Conservation (phyloP, 2,329 filamentous ascomycete genomes). For the Curvularia sp. region DNA sequence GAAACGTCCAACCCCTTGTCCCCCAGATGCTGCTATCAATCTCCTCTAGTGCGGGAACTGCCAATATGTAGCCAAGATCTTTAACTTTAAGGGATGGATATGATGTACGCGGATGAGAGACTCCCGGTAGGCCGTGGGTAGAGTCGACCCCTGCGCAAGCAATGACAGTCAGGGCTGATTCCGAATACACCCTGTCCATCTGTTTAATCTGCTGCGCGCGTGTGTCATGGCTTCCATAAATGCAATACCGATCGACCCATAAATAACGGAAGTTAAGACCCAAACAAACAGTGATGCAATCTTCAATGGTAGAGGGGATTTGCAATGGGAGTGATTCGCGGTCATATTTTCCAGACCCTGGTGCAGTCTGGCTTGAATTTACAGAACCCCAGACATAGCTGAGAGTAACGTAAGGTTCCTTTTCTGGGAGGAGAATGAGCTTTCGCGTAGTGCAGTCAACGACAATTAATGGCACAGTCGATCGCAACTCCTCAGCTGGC, state of each 20-base stretch:
- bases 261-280: not conserved
- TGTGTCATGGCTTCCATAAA: not conserved
- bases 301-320: constrained; percentile 3
- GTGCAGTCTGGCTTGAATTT: no score
- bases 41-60: not conserved
- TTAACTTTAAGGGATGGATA: not conserved
- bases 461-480: not conserved
- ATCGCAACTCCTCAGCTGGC: not conserved
- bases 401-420: constrained; percentile 12
- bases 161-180: not conserved
- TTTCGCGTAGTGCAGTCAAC: not conserved
- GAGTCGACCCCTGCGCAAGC: not conserved
- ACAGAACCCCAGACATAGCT: constrained; percentile 22
- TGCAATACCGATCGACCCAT: constrained; percentile 9
- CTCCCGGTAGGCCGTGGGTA: not conserved
- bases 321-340: not conserved
- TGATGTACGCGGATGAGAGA: not conserved
- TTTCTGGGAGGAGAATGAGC: not conserved
- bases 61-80: not conserved
- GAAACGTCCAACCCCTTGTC: constrained; percentile 4
- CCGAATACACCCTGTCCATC: not conserved
- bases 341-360: not conserved
- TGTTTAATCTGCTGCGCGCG: not conserved
- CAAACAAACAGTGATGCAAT: not conserved
- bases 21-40: not conserved